Percentiles rank a stretch among this genome's conserved stretches.
Conservation (phyloP, 768 basidiomycete species). For the Phanerochaete carnosa region DNA sequence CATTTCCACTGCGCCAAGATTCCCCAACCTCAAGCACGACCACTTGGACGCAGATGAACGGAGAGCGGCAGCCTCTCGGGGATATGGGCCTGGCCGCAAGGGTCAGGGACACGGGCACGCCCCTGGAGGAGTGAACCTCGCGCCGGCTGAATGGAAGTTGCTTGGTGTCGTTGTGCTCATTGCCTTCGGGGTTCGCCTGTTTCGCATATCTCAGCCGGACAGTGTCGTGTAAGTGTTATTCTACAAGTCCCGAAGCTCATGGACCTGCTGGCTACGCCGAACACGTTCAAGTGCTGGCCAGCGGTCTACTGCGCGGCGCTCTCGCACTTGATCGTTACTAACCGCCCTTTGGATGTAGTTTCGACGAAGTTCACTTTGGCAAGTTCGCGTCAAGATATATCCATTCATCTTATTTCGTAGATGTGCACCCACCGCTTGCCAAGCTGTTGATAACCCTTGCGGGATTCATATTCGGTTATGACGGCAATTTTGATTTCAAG, state of each 20-base stretch:
- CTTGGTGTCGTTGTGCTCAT: conserved; percentile 63
- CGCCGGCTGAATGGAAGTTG: conserved; percentile 74
- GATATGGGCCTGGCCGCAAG: conserved; percentile 49
- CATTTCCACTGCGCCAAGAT: conserved; percentile 42
- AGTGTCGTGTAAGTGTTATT: conserved; percentile 81
- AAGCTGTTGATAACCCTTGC: conserved; percentile 94
- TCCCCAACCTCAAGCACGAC: conserved; percentile 62
- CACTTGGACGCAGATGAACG: conserved; percentile 74
- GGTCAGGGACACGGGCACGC: conserved; percentile 43
- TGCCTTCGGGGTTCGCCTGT: conserved; percentile 80
- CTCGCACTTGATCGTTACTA: not conserved
- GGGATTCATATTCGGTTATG: conserved; percentile 81
- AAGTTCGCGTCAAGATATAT: conserved; percentile 95
- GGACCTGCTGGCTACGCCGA: not conserved
- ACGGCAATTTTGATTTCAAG: conserved; percentile 95
- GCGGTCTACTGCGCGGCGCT: not conserved
- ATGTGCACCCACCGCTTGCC: conserved; percentile 96
- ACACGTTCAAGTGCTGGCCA: conserved; percentile 1
- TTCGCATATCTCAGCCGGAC: conserved; percentile 77
- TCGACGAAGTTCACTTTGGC: conserved; percentile 98
- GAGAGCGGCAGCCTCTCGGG: conserved; percentile 65
- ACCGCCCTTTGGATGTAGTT: conserved; percentile 44
- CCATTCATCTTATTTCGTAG: conserved; percentile 87
- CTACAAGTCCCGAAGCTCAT: not conserved
- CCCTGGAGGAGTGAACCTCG: conserved; percentile 61